These are phyloP conservation scores for Circinella umbellata DNA, from an alignment of 371 early-diverging fungal species.

Conservation along the genomic window DNA sequence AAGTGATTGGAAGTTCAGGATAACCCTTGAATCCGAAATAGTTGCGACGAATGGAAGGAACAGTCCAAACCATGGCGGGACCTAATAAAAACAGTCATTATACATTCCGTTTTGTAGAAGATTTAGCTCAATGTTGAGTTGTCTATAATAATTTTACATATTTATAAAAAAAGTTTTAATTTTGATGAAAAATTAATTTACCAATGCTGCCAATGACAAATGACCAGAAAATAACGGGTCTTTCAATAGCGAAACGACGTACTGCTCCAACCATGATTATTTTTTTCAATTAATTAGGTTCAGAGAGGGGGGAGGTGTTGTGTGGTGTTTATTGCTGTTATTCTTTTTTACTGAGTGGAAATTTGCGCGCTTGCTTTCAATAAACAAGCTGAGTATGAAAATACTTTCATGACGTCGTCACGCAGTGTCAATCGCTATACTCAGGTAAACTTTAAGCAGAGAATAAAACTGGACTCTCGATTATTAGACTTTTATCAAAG, in stretches of 20 bases:
- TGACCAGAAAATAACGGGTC: constrained; percentile 53
- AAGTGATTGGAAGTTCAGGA: constrained; percentile 45
- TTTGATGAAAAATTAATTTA: constrained; percentile 18
- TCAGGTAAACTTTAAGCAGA: too few species aligned
- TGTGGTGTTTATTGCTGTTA: not conserved
- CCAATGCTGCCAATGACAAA: constrained; percentile 47
- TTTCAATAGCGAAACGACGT: constrained; percentile 45
- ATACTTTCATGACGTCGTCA: not conserved
- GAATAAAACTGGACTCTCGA: too few species aligned
- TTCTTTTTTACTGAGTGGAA: not conserved
- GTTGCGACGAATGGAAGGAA: constrained; percentile 51
- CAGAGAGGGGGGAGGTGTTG: not conserved
- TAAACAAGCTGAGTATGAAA: constrained; percentile 1
- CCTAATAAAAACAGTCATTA: constrained; percentile 27
- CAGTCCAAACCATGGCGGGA: constrained; percentile 54
- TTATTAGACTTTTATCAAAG: too few species aligned
- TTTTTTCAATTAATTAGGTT: not conserved
- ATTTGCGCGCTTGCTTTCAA: not conserved
- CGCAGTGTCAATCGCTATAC: too few species aligned
- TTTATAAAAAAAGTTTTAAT: too few species aligned
- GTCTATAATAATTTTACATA: too few species aligned
- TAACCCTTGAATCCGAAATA: constrained; percentile 55
- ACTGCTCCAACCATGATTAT: constrained; percentile 35
- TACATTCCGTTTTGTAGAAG: not conserved
- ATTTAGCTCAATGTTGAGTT: too few species aligned